phyloP scores from a whole-genome alignment of 2,329 filamentous ascomycete species.

The Hymenoscyphus scutula region DNA sequence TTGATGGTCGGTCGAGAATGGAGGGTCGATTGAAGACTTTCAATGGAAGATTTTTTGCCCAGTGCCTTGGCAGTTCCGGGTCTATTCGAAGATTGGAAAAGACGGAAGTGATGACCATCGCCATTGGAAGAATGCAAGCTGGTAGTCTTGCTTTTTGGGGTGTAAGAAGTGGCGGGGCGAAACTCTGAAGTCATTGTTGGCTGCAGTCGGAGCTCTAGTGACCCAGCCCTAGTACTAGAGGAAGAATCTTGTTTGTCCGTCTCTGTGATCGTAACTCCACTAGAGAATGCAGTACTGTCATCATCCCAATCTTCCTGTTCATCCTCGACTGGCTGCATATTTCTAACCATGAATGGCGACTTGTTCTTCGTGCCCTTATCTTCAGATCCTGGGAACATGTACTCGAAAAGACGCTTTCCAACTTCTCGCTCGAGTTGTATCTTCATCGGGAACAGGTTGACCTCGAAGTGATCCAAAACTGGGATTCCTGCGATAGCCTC shows the following conservation, averaged over 20 bases:
- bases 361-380: constrained; percentile 48
- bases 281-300: constrained; percentile 35
- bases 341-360: constrained; percentile 59
- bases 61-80: constrained; percentile 25
- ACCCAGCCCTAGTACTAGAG: constrained; percentile 64
- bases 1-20: constrained; percentile 28
- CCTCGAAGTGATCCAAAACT: constrained; percentile 95
- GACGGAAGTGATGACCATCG: constrained; percentile 40
- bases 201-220: constrained; percentile 76
- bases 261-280: constrained; percentile 22
- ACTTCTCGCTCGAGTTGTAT: constrained; percentile 92
- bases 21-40: constrained; percentile 32
- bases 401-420: constrained; percentile 91
- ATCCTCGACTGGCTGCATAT: constrained; percentile 43
- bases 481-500: constrained; percentile 97
- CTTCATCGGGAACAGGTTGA: constrained; percentile 88
- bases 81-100: constrained; percentile 41
- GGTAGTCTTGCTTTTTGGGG: constrained; percentile 26
- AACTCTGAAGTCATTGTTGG: constrained; percentile 70
- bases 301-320: constrained; percentile 34
- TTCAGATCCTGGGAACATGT: constrained; percentile 83
- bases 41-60: constrained; percentile 34
- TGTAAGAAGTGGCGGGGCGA: constrained; percentile 27
- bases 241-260: constrained; percentile 47
- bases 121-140: constrained; percentile 30